These are phyloP conservation scores for Cubamyces lactineus DNA, from an alignment of 768 basidiomycete genomes.

Conservation along the genomic window DNA sequence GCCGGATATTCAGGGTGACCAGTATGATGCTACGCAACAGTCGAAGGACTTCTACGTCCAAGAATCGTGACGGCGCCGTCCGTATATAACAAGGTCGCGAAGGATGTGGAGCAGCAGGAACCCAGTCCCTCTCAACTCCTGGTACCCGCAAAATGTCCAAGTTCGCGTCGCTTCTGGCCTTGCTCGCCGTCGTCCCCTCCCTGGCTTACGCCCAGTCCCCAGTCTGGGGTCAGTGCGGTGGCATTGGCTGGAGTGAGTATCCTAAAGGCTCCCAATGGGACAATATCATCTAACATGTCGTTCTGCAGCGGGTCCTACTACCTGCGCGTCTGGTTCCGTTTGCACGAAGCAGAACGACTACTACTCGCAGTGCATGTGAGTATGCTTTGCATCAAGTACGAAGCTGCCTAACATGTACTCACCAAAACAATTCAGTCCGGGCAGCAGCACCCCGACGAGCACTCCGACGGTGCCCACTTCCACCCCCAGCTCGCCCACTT, in stretches of 20 bases:
- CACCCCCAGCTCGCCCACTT: slow-evolving; percentile 19
- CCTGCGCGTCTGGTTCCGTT: slow-evolving; percentile 37
- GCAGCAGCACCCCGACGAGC: slow-evolving; percentile 20
- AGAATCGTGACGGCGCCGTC: not conserved
- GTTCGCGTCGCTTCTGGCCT: slow-evolving; percentile 45
- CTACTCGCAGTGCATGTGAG: slow-evolving; percentile 41
- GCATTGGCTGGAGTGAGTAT: slow-evolving; percentile 52
- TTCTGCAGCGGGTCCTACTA: slow-evolving; percentile 36
- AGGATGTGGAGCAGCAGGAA: slow-evolving; percentile 19
- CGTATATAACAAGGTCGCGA: slow-evolving; percentile 25
- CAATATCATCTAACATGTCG: not conserved
- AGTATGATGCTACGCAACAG: slow-evolving; percentile 11
- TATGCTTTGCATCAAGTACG: not conserved
- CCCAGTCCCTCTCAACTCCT: slow-evolving; percentile 17
- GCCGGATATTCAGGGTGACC: slow-evolving; percentile 31
- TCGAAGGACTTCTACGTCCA: slow-evolving; percentile 5
- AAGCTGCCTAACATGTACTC: not conserved
- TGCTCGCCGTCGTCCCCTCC: slow-evolving; percentile 47
- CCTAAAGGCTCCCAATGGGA: not conserved
- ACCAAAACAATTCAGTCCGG: slow-evolving; percentile 6
- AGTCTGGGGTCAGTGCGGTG: slow-evolving; percentile 58
- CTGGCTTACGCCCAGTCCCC: slow-evolving; percentile 48
- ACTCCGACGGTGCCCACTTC: slow-evolving; percentile 17
- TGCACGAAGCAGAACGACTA: slow-evolving; percentile 38
- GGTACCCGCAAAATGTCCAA: slow-evolving; percentile 45